These are phyloP conservation scores for Biscogniauxia mediterranea DNA, from an alignment of 2,329 filamentous ascomycete species.

Conservation along the genomic window DNA sequence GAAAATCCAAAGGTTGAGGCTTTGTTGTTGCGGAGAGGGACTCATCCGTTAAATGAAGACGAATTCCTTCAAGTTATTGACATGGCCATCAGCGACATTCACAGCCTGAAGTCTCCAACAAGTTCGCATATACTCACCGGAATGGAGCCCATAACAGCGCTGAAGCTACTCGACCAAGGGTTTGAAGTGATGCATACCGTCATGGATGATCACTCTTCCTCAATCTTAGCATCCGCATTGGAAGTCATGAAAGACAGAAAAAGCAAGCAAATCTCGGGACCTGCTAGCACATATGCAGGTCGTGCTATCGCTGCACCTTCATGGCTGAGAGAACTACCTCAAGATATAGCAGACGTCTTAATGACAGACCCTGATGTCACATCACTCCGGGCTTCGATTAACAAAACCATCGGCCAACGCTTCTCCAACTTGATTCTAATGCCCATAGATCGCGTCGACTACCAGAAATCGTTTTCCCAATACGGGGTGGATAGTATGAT, in stretches of 20 bases:
- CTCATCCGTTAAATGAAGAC: slow-evolving; percentile 22
- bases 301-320: too few species aligned
- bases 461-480: background rate
- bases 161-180: slow-evolving; percentile 15
- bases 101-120: background rate
- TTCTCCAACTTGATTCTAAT: background rate
- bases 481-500: background rate
- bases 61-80: slow-evolving; percentile 28
- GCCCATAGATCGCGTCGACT: background rate
- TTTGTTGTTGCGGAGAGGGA: slow-evolving; percentile 18
- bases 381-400: too few species aligned
- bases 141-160: slow-evolving; percentile 12
- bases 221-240: too few species aligned
- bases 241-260: too few species aligned
- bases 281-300: too few species aligned
- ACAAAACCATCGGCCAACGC: background rate
- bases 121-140: slow-evolving; percentile 23
- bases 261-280: too few species aligned
- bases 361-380: too few species aligned
- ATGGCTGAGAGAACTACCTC: too few species aligned
- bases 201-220: too few species aligned
- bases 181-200: slow-evolving; percentile 16
- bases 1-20: slow-evolving; percentile 29
- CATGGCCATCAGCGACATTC: slow-evolving; percentile 14
- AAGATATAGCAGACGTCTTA: too few species aligned